Conservation (phyloP, 2,329 filamentous ascomycete genomes). For the Sphaerostilbella broomeana region DNA sequence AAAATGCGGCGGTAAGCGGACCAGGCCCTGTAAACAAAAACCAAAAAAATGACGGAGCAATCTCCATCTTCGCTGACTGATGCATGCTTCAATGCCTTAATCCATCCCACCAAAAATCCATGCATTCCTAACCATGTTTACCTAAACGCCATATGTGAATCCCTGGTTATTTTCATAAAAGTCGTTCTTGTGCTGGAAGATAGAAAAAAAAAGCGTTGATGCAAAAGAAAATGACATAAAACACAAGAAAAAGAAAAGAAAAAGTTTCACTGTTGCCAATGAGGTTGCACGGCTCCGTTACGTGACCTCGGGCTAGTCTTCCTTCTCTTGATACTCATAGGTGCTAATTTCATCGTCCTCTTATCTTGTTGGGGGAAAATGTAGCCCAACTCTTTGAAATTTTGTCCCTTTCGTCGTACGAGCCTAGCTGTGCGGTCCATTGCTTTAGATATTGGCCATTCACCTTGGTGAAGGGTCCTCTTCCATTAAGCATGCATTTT, state of each 20-base stretch:
- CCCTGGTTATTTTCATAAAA: conserved; percentile 2
- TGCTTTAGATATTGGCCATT: no score
- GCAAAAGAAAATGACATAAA: conserved; percentile 1
- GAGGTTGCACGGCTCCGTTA: no score
- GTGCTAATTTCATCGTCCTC: no score
- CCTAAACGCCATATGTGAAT: conserved; percentile 5
- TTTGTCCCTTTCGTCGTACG: not conserved
- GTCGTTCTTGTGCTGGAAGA: no score
- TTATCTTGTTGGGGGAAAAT: no score
- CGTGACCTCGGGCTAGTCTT: no score
- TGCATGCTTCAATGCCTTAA: not conserved
- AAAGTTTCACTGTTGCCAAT: no score
- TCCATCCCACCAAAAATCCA: not conserved
- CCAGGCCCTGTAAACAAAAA: no score
- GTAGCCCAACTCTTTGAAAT: conserved; percentile 7
- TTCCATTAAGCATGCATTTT: conserved; percentile 92
- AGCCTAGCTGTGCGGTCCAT: no score
- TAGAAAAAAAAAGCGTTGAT: conserved; percentile 5
- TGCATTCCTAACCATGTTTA: not conserved
- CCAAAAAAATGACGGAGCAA: not conserved
- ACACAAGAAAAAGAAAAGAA: no score
- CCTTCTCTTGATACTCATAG: no score
- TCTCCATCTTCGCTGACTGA: not conserved
- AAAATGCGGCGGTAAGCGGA: no score
- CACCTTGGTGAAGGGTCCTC: conserved; percentile 50